Conservation (phyloP, 805 yeast species). For the Zygosaccharomyces siamensis region DNA sequence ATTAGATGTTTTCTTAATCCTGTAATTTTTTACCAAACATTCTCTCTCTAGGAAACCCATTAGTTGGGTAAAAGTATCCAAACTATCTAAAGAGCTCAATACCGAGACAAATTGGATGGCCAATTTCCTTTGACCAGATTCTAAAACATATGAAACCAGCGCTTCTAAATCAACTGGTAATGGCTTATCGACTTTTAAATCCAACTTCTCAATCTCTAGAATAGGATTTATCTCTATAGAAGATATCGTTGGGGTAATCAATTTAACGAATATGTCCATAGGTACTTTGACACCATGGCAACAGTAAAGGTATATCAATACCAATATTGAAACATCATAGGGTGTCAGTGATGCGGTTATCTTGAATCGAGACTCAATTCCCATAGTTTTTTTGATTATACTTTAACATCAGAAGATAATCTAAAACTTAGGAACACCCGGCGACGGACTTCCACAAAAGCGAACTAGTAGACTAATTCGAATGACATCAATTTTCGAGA, state of each 20-base stretch:
- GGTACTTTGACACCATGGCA: constrained; percentile 10
- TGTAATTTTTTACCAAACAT: constrained; percentile 14
- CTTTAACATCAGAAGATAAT: not conserved
- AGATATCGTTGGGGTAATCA: constrained; percentile 22
- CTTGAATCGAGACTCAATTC: constrained; percentile 3
- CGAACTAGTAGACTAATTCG: not conserved
- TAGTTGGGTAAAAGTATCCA: constrained; percentile 14
- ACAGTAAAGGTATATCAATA: constrained; percentile 22
- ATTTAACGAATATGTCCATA: constrained; percentile 12
- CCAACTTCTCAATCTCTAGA: constrained; percentile 11
- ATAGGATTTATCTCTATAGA: constrained; percentile 19
- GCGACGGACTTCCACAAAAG: not conserved
- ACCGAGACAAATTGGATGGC: constrained; percentile 9
- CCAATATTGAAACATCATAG: constrained; percentile 24
- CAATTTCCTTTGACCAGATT: constrained; percentile 7
- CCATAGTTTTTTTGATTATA: not conserved
- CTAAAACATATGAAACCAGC: constrained; percentile 9
- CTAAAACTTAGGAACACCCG: not conserved
- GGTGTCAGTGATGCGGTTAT: constrained; percentile 20
- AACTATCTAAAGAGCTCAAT: constrained; percentile 12
- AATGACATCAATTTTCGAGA: not conserved
- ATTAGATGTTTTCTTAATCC: not conserved
- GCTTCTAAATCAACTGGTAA: constrained; percentile 18
- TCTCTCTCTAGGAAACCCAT: constrained; percentile 10
- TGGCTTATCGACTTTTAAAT: constrained; percentile 15